Conservation (phyloP, 768 basidiomycete species). For the Pulveroboletus sp. region DNA sequence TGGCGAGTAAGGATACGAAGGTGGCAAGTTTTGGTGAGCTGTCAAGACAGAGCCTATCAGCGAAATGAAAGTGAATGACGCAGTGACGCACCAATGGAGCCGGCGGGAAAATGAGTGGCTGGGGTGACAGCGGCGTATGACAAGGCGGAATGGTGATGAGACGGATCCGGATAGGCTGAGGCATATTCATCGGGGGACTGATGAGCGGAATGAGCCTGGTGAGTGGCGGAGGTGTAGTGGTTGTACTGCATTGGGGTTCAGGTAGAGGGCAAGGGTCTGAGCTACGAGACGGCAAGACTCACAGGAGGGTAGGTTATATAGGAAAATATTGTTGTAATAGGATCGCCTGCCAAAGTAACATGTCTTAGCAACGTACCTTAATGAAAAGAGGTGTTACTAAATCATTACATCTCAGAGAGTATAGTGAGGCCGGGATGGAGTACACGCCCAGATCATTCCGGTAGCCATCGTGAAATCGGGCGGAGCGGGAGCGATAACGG, state of each 20-base stretch:
- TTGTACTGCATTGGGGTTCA: slow-evolving; percentile 28
- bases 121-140: slow-evolving; percentile 27
- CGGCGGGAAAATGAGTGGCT: slow-evolving; percentile 16
- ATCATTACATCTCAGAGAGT: slow-evolving; percentile 35
- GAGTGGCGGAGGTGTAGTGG: slow-evolving; percentile 19
- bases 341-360: slow-evolving; percentile 33
- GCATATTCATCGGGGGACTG: slow-evolving; percentile 22
- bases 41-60: slow-evolving; percentile 11
- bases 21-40: slow-evolving; percentile 18
- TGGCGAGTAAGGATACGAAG: slow-evolving; percentile 19
- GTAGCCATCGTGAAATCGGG: slow-evolving; percentile 32
- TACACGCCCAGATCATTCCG: slow-evolving; percentile 34
- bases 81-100: slow-evolving; percentile 27
- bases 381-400: slow-evolving; percentile 36
- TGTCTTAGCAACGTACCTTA: slow-evolving; percentile 38
- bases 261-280: slow-evolving; percentile 2
- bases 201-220: slow-evolving; percentile 19
- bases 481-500: slow-evolving; percentile 29
- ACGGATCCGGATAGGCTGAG: slow-evolving; percentile 23
- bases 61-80: slow-evolving; percentile 6
- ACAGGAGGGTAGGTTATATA: slow-evolving; percentile 29
- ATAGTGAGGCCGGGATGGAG: slow-evolving; percentile 33
- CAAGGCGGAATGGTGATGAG: slow-evolving; percentile 22
- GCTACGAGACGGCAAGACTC: slow-evolving; percentile 9
- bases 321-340: slow-evolving; percentile 31